Conservation (phyloP, 1,284 basidiomycete species). For the Schizopora paradoxa region DNA sequence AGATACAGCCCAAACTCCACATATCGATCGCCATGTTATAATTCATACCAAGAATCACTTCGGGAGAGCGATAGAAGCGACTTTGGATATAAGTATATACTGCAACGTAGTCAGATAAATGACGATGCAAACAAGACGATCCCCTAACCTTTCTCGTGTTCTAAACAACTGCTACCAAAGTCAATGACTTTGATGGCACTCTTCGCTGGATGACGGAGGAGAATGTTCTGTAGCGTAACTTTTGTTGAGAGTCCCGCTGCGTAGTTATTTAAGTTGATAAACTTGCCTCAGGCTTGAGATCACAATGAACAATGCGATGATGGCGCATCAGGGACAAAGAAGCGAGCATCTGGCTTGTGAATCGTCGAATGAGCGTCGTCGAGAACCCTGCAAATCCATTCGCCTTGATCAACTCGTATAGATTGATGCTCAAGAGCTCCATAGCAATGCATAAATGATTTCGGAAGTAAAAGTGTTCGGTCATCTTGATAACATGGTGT, state of each 20-base stretch:
- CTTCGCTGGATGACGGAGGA: slow-evolving; percentile 91
- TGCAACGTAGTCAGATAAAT: slow-evolving; percentile 31
- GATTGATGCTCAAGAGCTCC: slow-evolving; percentile 96
- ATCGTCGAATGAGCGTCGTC: slow-evolving; percentile 89
- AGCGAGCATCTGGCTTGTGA: slow-evolving; percentile 92
- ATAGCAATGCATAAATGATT: slow-evolving; percentile 98
- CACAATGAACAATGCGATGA: slow-evolving; percentile 98
- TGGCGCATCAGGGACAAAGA: slow-evolving; percentile 92
- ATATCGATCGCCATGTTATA: slow-evolving; percentile 96
- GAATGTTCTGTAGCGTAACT: slow-evolving; percentile 72
- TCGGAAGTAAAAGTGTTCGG: slow-evolving; percentile 97
- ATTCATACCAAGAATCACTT: slow-evolving; percentile 90
- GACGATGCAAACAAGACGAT: background rate
- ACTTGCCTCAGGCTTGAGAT: slow-evolving; percentile 93
- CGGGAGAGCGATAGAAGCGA: slow-evolving; percentile 95
- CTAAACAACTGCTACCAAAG: slow-evolving; percentile 97
- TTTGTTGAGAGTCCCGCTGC: background rate
- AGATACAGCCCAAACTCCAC: slow-evolving; percentile 97
- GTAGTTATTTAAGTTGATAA: background rate
- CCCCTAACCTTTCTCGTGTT: slow-evolving; percentile 93
- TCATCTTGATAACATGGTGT: slow-evolving; percentile 98
- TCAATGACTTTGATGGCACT: slow-evolving; percentile 98
- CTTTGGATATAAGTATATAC: slow-evolving; percentile 98
- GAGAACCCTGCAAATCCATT: slow-evolving; percentile 98
- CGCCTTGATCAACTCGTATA: slow-evolving; percentile 99